Evolutionary conservation across 2,329 filamentous ascomycete genomes (phyloP), one percentile per base, ranked within the genome.

Genomic region (Aspergillus fumigatiaffinis): DNA sequence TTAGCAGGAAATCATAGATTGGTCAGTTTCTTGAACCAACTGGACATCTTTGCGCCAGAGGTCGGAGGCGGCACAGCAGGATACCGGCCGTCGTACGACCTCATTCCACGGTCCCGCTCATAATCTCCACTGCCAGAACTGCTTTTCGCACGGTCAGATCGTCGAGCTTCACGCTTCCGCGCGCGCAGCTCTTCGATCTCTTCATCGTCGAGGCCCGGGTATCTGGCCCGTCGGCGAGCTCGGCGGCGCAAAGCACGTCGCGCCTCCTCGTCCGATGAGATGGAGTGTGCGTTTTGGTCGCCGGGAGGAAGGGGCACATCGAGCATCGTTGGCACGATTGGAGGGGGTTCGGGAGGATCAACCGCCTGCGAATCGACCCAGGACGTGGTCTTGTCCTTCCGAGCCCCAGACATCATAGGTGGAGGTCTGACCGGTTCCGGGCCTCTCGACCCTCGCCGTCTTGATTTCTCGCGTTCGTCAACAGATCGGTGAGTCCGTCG

Each of bases 321-420:
- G 21, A 80, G 60, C 23, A 81, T 73, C 8, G 79, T 80, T 3
- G 72, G 72, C 9, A 78, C 73, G 17, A 80, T 68, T 28, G 74
- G 77, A 2, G 79, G 79, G 8, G 76, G 72, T 53, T 80, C 78
- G 0, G 79, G 78, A 17, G 78, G 79, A 21, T 81, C 78, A 26
- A 73, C 74, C 8, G 73, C 69, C 62, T 80, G 78, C 2, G 76
- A 78, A 58, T 80, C 71, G 7, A 81, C 73, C 79, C 79, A 81
- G 6, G 76, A 79, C 7, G 77, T 78, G 35, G 77, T 81, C 65
- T 81, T 80, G 53, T 80, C 76, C 62, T 75, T 76, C 23, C 68
- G 60, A n/a, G 69, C 74, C 21, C 73, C 72, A 32, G 66, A 63
- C 61, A 70, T 71, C 58, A 72, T 66, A 32, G 71, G 70, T 1